Conservation (phyloP, 371 early-diverging fungal genomes). For the Funneliformis caledonium region DNA sequence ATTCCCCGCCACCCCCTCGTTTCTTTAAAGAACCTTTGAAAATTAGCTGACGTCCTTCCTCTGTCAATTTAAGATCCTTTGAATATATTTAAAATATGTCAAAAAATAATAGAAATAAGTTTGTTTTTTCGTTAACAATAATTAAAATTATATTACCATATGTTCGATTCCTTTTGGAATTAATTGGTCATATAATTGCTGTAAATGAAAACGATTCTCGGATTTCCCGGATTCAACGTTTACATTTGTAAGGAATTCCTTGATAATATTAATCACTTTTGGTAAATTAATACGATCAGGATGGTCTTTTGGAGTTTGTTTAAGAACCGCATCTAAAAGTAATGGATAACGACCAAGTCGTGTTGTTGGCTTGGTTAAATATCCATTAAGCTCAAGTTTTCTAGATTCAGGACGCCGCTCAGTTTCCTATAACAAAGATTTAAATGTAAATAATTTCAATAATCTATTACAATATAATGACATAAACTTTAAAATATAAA, state of each 20-base stretch:
- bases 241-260: slow-evolving; percentile 71
- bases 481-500: background rate
- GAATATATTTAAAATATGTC: slow-evolving; percentile 22
- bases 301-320: slow-evolving; percentile 80
- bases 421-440: slow-evolving; percentile 53
- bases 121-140: background rate
- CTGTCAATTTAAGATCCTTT: slow-evolving; percentile 74
- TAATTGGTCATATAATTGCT: slow-evolving; percentile 58
- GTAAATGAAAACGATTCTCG: slow-evolving; percentile 76
- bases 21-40: slow-evolving; percentile 82
- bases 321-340: slow-evolving; percentile 82
- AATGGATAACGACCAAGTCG: slow-evolving; percentile 90
- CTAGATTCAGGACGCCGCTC: slow-evolving; percentile 80
- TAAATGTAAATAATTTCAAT: background rate
- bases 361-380: slow-evolving; percentile 85
- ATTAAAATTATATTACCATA: background rate
- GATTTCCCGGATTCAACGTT: slow-evolving; percentile 87
- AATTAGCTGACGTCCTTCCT: slow-evolving; percentile 71
- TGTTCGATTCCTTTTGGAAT: slow-evolving; percentile 53
- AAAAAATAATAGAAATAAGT: background rate
- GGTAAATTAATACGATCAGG: slow-evolving; percentile 74
- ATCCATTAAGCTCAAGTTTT: slow-evolving; percentile 80
- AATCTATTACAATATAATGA: background rate
- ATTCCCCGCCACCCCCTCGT: slow-evolving; percentile 70
- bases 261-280: slow-evolving; percentile 65